Percentiles rank a stretch among this genome's conserved stretches.
Evolutionary conservation across 169 alveolate species (phyloP).

Genomic region (Eimeria sp.): DNA sequence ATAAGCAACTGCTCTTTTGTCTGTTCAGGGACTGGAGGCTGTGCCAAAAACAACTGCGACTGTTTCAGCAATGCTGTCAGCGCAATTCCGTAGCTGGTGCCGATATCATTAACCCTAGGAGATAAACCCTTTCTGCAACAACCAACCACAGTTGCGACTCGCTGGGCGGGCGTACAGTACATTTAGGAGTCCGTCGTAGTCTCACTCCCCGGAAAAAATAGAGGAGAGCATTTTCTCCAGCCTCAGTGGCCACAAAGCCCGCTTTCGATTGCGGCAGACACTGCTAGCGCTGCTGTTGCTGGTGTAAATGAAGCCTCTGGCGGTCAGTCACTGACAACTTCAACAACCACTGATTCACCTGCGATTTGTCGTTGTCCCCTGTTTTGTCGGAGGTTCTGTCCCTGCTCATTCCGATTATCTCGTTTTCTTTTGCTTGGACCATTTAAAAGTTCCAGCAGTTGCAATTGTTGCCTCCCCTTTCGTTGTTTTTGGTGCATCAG

Average conservation of each 20-base stretch:
- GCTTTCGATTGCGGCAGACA: neutral
- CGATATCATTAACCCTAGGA: neutral
- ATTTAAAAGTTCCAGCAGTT: constrained; percentile 33
- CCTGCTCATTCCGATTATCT: neutral
- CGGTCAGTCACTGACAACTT: constrained; percentile 45
- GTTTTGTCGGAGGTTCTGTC: neutral
- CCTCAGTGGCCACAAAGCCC: constrained; percentile 4
- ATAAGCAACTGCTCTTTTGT: neutral
- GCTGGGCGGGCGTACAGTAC: neutral
- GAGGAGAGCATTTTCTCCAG: neutral
- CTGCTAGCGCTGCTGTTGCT: neutral
- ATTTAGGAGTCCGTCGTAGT: neutral
- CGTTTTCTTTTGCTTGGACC: neutral
- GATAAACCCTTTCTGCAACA: neutral
- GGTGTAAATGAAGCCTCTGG: neutral
- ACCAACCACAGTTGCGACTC: neutral
- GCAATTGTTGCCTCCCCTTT: constrained; percentile 22
- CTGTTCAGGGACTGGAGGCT: constrained; percentile 69
- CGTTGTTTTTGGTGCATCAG: constrained; percentile 60
- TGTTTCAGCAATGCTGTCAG: constrained; percentile 61
- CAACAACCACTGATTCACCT: constrained; percentile 3
- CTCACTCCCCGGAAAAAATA: neutral
- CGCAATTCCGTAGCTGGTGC: constrained; percentile 73
- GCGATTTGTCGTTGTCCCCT: neutral
- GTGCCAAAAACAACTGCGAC: constrained; percentile 54